Percentiles rank a stretch among this genome's conserved stretches.
phyloP scores from a whole-genome alignment of 106 monocot species.

The Narthecium ossifragum region DNA sequence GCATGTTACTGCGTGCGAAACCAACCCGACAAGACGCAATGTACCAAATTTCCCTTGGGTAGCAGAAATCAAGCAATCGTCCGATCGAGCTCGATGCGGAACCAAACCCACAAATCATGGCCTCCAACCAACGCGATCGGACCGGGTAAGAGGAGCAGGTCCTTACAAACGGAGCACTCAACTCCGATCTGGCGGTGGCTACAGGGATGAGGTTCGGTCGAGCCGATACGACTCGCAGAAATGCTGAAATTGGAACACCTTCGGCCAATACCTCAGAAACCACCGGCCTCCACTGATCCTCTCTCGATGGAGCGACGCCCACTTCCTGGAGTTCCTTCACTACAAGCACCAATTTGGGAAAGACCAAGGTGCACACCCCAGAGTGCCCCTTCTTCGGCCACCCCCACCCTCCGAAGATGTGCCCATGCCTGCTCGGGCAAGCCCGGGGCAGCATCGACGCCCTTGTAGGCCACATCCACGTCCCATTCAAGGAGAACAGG shows the following conservation, averaged over 20 bases:
- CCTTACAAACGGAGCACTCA: no score
- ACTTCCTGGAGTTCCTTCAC: not conserved
- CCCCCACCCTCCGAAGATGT: conserved; percentile 5
- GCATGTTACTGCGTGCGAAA: no score
- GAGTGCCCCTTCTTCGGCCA: conserved; percentile 8
- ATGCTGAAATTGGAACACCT: not conserved
- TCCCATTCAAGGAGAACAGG: conserved; percentile 15
- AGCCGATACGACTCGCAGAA: conserved; percentile 3
- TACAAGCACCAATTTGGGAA: not conserved
- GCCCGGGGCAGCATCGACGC: conserved; percentile 24
- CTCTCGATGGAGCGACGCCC: conserved; percentile 5
- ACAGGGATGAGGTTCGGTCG: not conserved
- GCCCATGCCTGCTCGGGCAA: conserved; percentile 18
- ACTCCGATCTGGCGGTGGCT: not conserved
- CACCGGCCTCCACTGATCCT: not conserved
- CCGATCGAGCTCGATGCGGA: no score
- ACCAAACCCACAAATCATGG: no score
- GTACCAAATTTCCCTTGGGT: no score
- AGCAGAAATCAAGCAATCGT: no score
- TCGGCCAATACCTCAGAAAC: conserved; percentile 1
- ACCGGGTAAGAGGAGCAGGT: no score
- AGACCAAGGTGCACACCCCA: conserved; percentile 8
- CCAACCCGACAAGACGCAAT: no score
- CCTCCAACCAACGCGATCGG: no score
- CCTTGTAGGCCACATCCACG: conserved; percentile 18